A percentile compares a stretch with the other conserved stretches of the same genome.
These are phyloP conservation scores for Trichosanthes truncata DNA, from an alignment of 306 rosid genomes.

Conservation along the genomic window DNA sequence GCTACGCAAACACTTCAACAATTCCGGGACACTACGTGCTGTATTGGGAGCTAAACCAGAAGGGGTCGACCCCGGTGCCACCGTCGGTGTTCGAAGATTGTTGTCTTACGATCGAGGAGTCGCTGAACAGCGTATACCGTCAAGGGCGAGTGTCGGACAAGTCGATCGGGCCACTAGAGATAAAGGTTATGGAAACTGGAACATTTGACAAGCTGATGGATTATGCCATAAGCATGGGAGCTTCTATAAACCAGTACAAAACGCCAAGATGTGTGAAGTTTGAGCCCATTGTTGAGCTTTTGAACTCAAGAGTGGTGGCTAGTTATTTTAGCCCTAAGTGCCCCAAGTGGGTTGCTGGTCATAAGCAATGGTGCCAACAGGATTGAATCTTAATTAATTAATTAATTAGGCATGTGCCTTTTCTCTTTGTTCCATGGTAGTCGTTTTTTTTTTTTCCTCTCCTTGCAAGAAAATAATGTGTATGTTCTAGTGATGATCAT, in stretches of 20 bases:
- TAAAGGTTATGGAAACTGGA: not conserved
- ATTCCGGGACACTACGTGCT: slow-evolving; percentile 12
- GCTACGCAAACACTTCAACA: slow-evolving; percentile 9
- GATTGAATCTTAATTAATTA: not conserved
- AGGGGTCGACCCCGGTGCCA: not conserved
- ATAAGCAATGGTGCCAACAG: slow-evolving; percentile 13
- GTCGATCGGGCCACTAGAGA: slow-evolving; percentile 10
- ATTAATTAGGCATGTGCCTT: not conserved
- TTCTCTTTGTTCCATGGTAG: not conserved
- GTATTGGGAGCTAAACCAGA: slow-evolving; percentile 3
- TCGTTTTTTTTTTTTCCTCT: not conserved
- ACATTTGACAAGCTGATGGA: slow-evolving; percentile 14
- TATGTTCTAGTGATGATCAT: not conserved
- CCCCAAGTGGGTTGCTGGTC: slow-evolving; percentile 15
- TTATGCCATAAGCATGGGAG: slow-evolving; percentile 12
- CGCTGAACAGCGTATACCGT: slow-evolving; percentile 6
- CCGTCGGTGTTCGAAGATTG: slow-evolving; percentile 14
- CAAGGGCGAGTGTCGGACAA: slow-evolving; percentile 12
- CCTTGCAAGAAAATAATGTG: not conserved
- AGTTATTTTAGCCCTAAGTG: slow-evolving; percentile 11
- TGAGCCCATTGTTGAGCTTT: slow-evolving; percentile 12
- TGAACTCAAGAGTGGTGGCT: not conserved
- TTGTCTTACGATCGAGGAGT: slow-evolving; percentile 9
- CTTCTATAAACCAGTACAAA: slow-evolving; percentile 14
- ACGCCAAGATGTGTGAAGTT: slow-evolving; percentile 6